Evolutionary conservation across 768 basidiomycete species (phyloP), one percentile per base, ranked within the genome.

Genomic region (Boletellus sp.): DNA sequence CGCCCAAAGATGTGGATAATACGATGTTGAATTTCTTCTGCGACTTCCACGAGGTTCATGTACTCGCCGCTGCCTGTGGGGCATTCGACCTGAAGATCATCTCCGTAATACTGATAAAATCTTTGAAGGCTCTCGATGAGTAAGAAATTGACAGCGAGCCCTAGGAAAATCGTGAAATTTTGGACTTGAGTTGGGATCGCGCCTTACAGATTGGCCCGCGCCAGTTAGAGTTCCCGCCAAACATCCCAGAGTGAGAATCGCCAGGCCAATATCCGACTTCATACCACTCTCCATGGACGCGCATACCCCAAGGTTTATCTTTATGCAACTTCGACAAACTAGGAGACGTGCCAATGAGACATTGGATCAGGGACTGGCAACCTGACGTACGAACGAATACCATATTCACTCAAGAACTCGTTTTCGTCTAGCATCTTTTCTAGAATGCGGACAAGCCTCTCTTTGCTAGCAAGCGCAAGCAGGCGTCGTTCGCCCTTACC

Each of bases 161-260:
- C 92, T 81, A 67, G 62, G 40, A 22, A 23, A 3, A 28, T 10
- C 24, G 34, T 50, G 50, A 51, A 54, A 47, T 11, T 10, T 19
- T 51, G 20, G 37, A 5, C 23, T 11, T 2, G 16, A 31, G 9
- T n/a, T 31, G 4, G 11, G 9, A 37, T 15, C 1, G 32, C 36
- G 9, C 53, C 81, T 70, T 57, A 88, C 87, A 90, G 50, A 90
- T 87, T 4, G 88, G 87, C n/a, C 93, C 93, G 65, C 93, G 75
- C 92, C 92, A 95, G 57, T 94, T 94, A n/a, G 91, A 94, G 64
- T 94, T 94, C n/a, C 91, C 92, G 45, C 94, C 93, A 68, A 96
- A 95, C 95, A 99, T 99, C 41, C 94, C 94, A 11, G 91, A 94
- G 59, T 80, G 82, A 2, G 95, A 97, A 66, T 99, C 96, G 9